Conservation (phyloP, 2,329 filamentous ascomycete species). For the Paramyrothecium roridum region DNA sequence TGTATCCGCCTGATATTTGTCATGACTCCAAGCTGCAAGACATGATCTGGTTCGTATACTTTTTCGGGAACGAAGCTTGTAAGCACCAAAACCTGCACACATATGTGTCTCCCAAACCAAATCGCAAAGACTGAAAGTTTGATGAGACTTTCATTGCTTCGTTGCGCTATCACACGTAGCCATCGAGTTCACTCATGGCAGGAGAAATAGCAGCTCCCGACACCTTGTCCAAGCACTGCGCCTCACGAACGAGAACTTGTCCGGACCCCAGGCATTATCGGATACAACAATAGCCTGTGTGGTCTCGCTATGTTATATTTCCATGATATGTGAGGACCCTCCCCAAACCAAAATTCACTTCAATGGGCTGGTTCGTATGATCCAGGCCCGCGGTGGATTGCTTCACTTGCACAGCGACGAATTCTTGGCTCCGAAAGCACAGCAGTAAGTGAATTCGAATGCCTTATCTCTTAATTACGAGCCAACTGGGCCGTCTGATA, state of each 20-base stretch:
- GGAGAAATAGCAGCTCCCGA: neutral
- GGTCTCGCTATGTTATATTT: constrained; percentile 18
- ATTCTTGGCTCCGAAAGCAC: constrained; percentile 5
- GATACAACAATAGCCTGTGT: constrained; percentile 24
- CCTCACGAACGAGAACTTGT: constrained; percentile 23
- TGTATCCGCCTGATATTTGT: neutral
- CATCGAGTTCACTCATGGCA: neutral
- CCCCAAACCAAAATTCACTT: constrained; percentile 22
- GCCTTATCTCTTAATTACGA: neutral
- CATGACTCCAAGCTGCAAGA: neutral
- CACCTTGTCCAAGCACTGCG: constrained; percentile 9
- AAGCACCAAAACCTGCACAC: neutral
- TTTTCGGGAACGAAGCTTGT: neutral
- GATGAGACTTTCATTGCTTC: neutral
- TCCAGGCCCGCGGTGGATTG: constrained; percentile 26
- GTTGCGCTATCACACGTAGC: neutral
- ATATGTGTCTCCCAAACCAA: neutral
- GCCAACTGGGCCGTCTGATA: neutral
- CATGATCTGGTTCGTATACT: neutral
- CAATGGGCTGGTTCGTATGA: constrained; percentile 22
- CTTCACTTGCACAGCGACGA: constrained; percentile 5
- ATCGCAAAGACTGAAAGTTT: neutral
- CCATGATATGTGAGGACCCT: constrained; percentile 16
- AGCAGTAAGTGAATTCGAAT: constrained; percentile 1
- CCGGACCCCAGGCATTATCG: constrained; percentile 14